A percentile compares a stretch with the other conserved stretches of the same genome.
Evolutionary conservation across 2,329 filamentous ascomycete species (phyloP).

Genomic region (Fusarium fracticaudum): DNA sequence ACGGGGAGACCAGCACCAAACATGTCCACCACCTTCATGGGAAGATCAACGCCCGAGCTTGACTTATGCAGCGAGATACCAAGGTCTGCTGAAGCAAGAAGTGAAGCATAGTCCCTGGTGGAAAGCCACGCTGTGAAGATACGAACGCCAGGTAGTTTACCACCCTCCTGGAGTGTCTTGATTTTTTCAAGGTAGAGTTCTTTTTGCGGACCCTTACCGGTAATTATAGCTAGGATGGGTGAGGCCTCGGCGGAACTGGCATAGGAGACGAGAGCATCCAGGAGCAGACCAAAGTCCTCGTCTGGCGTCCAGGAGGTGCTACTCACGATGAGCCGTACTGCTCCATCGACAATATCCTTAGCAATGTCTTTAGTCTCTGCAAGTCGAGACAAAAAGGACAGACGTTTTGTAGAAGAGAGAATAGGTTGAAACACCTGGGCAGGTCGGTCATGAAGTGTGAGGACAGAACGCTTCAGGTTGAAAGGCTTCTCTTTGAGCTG

Average conservation of each 20-base stretch:
- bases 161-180: conserved; percentile 64
- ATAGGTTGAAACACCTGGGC: conserved; percentile 83
- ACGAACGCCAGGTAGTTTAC: conserved; percentile 74
- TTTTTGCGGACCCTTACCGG: conserved; percentile 90
- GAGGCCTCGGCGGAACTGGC: conserved; percentile 60
- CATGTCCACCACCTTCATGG: conserved; percentile 99
- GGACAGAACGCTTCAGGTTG: conserved; percentile 69
- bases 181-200: conserved; percentile 77
- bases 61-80: conserved; percentile 93
- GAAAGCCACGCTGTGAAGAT: conserved; percentile 88
- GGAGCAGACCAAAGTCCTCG: conserved; percentile 90
- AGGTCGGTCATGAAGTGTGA: conserved; percentile 87
- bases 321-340: conserved; percentile 80
- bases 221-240: conserved; percentile 90
- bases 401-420: conserved; percentile 55
- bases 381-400: conserved; percentile 70
- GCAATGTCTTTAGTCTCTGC: conserved; percentile 71
- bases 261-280: conserved; percentile 83
- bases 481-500: conserved; percentile 74
- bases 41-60: conserved; percentile 92
- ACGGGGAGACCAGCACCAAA: conserved; percentile 95
- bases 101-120: conserved; percentile 81
- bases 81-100: conserved; percentile 87
- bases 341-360: conserved; percentile 65
- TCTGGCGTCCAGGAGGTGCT: conserved; percentile 98